Base-by-base conservation (phyloP, 306 rosid genomes). In the Glycine tomentella region DNA sequence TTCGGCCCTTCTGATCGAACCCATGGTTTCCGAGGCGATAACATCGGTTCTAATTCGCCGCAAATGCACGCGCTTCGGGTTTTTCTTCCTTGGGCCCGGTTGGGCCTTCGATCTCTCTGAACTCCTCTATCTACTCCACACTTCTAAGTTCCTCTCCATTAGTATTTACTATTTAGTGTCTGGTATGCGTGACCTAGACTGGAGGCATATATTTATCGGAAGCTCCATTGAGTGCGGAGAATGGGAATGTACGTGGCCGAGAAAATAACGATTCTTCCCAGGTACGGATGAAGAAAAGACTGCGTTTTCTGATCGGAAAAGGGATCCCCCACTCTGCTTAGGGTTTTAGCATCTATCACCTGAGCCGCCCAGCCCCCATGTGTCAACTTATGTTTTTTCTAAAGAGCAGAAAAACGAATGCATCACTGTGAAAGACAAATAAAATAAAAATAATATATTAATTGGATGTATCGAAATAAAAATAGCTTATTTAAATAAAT, bases 1-100 rank as follows among this genome's bases (percentile, higher is more conserved):
- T 67, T 67, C 73, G n/a, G 73, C 53, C 73, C 52, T 67, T 67
- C 73, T 67, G 73, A 67, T 67, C 9, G 73, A 67, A 67, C 52
- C 73, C 73, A 67, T 67, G 53, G 53, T 0, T 6, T 15, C 73
- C 53, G 8, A 67, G 53, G 14, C 36, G 73, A 16, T 42, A 67
- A 44, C 73, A 67, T 67, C 53, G 73, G 53, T 42, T 40, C 51
- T 6, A 14, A 5, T 44, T 67, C 8, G 52, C 33, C 34, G 52
- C 51, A 67, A 44, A 42, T 15, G 51, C 13, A 15, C 8, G 3
- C 34, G 38, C n/a, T 44, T 16, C n/a, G 38, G 73, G 3, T 8
- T 42, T 66, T n/a, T 8, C 25, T 15, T 15, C 14, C 2, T 66
- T 42, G 52, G 72, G 36, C 50, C 31, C 8, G 14, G 0, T 67